Base-by-base conservation (phyloP, 495 filamentous ascomycete species). In the Hypoxylon lienhwacheense region DNA sequence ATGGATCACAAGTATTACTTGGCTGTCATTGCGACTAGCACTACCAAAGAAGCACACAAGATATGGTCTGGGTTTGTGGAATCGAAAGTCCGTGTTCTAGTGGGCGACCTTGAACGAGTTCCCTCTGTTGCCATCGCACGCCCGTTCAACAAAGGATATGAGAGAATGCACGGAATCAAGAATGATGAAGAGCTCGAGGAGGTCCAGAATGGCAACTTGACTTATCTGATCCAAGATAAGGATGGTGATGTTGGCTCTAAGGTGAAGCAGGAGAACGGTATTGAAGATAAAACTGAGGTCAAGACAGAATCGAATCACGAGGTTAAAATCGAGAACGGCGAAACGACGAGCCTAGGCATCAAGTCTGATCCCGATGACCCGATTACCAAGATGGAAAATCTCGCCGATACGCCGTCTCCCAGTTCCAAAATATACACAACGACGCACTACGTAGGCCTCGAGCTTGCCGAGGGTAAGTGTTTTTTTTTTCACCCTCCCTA, bases 1-100 rank as follows among this genome's bases (percentile, higher is more conserved):
- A 61, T 81, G 28, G 90, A 84, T 43, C 96, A 96, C 74, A 95
- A 89, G 69, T 96, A 96, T 66, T 98, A 97, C 67, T 81, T 98
- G 36, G 86, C 85, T 51, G 84, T 97, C 47, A 85, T 92, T 32
- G 81, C 91, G n/a, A 85, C 88, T 0, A 91, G 90, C 70, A 88
- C 78, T 48, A 89, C 85, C 17, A 91, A 90, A 61, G 89, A 96
- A 53, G 86, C 87, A 1, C 87, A 95, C 59, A 80, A 87, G 10
- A 77, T 83, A 25, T 97, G 93, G 90, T 90, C 89, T 22, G 92
- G 93, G 6, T 82, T 89, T 25, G 88, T 98, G 5, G 89, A 97
- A 71, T 98, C 93, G 3, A 96, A 90, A 68, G 79, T 97, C 29
- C 84, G 93, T 37, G 75, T 89, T 42, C 78, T 98, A 16, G 88